A percentile compares a stretch with the other conserved stretches of the same genome.
These are phyloP conservation scores for Nyssa sinensis DNA, from an alignment of 148 eudicot species.

Conservation along the genomic window DNA sequence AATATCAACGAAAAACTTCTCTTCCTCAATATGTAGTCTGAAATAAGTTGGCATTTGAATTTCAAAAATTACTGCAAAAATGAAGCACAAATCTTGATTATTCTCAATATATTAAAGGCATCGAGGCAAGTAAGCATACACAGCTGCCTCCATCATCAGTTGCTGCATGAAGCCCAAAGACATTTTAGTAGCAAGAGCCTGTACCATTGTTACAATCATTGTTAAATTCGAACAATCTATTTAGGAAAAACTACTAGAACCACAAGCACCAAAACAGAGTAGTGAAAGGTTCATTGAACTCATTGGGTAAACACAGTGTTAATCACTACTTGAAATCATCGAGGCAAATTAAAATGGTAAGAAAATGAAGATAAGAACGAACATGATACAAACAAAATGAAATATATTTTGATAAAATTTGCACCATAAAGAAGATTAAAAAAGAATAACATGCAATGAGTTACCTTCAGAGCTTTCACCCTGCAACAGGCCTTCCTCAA, in stretches of 20 bases:
- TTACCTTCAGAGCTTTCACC: conserved; percentile 79
- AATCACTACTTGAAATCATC: not conserved
- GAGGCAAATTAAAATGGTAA: not conserved
- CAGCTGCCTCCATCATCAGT: conserved; percentile 60
- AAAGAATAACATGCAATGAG: conserved; percentile 8
- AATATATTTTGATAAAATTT: not conserved
- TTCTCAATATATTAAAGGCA: not conserved
- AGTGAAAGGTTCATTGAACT: not conserved
- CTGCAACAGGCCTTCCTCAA: conserved; percentile 81
- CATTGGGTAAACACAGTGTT: not conserved
- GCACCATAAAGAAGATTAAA: not conserved
- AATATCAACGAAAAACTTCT: conserved; percentile 53
- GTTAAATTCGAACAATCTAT: not conserved
- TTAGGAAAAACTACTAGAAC: not conserved
- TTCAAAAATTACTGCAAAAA: not conserved
- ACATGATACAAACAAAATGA: not conserved
- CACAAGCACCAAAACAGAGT: not conserved
- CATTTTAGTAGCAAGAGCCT: conserved; percentile 55
- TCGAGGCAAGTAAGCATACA: conserved; percentile 47
- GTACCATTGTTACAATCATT: conserved; percentile 19
- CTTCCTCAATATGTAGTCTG: conserved; percentile 83
- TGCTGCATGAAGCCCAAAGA: conserved; percentile 53
- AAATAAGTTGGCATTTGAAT: conserved; percentile 8
- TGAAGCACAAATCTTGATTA: conserved; percentile 10
- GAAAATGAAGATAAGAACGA: not conserved